Base-by-base conservation (phyloP, 805 yeast species). In the Candida silvicultrix region DNA sequence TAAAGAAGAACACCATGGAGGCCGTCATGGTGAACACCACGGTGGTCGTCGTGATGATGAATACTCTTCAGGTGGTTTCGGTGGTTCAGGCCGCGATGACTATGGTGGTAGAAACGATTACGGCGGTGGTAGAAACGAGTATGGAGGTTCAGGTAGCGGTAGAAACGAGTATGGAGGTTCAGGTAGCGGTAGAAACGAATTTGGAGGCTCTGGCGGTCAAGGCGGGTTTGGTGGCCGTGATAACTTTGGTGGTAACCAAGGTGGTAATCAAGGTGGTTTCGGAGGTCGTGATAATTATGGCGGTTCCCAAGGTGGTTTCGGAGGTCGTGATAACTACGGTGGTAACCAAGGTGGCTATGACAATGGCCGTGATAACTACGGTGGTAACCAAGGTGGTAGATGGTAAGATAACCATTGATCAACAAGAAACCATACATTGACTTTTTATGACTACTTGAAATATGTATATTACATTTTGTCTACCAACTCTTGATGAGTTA, bases 181-280 rank as follows among this genome's bases (percentile, higher is more conserved):
- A 36, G 60, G 59, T 43, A 54, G 57, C 47, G 56, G 63, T 43
- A 49, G 44, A 23, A 49, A 44, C 4, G 31, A 14, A 7, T 10
- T 10, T 18, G 58, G 51, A 36, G 53, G 59, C 5, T 34, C 21
- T 5, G 37, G 53, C 39, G 55, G 60, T 44, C 52, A 47, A 28
- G 52, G 53, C 38, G 59, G 57, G 16, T 39, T 31, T 19, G 56
- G 57, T 16, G 57, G 29, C 20, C 54, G 52, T 20, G 58, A 60
- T 40, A 49, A 41, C 22, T 46, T 37, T 42, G 60, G 60, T 40
- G 56, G 37, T 12, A 7, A 15, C 36, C 36, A 15, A 32, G 55
- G 25, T 19, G 49, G 50, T 42, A 11, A 31, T 8, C 36, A 15
- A 42, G 46, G 45, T 38, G 48, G 50, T 40, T 45, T 5, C 8